A percentile compares a stretch with the other conserved stretches of the same genome.
These are phyloP conservation scores for Corchorus capsularis DNA, from an alignment of 345 rosid species.

Conservation along the genomic window DNA sequence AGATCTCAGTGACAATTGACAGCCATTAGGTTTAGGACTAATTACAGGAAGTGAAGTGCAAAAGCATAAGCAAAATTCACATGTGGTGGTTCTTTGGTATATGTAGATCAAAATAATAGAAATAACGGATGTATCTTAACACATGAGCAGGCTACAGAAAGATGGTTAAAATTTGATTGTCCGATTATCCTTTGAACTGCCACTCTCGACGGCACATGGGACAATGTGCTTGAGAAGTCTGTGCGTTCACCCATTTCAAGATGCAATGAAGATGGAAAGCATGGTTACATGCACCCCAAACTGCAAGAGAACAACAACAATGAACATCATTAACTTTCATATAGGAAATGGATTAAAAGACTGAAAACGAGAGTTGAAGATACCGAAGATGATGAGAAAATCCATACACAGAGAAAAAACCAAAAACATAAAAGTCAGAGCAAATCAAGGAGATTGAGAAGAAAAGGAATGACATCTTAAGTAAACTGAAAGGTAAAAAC, in stretches of 20 bases:
- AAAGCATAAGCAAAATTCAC: not conserved
- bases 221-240: conserved; percentile 86
- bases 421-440: not conserved
- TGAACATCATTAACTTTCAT: not conserved
- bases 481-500: conserved; percentile 8
- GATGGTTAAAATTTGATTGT: not conserved
- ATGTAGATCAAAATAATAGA: not conserved
- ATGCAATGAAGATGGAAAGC: conserved; percentile 95
- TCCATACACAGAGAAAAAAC: not conserved
- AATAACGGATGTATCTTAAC: not conserved
- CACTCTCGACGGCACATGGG: conserved; percentile 89
- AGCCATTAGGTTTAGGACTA: not conserved
- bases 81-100: not conserved
- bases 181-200: conserved; percentile 62
- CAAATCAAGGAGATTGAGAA: not conserved
- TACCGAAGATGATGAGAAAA: not conserved
- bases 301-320: conserved; percentile 28
- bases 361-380: not conserved
- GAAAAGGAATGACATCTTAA: not conserved
- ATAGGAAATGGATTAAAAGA: not conserved
- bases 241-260: conserved; percentile 93
- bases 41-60: not conserved
- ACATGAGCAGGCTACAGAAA: not conserved
- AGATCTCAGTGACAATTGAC: not conserved
- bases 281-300: conserved; percentile 76